Evolutionary conservation across 2,329 filamentous ascomycete genomes (phyloP).

Genomic region (Cladophialophora immunda): DNA sequence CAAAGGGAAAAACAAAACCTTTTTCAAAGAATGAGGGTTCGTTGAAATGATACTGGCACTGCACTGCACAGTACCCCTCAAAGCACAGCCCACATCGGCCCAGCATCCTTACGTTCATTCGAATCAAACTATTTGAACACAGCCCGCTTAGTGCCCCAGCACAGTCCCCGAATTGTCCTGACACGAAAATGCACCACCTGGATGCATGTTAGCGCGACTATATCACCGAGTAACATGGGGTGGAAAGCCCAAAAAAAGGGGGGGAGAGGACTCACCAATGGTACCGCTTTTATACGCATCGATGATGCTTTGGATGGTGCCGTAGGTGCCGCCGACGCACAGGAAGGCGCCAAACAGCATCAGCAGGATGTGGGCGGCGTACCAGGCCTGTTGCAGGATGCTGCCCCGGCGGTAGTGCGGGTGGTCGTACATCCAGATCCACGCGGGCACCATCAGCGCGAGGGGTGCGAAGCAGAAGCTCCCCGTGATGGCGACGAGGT

Average conservation of each 20-base stretch:
- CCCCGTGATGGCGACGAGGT: conserved; percentile 59
- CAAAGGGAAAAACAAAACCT: neutral
- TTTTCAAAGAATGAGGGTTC: neutral
- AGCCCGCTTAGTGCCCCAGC: neutral
- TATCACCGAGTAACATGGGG: neutral
- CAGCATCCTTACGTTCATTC: neutral
- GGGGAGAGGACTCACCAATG: conserved; percentile 36
- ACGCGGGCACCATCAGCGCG: conserved; percentile 58
- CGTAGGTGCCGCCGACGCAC: conserved; percentile 58
- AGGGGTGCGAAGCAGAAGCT: conserved; percentile 62
- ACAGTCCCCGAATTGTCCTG: conserved; percentile 39
- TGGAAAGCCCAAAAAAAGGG: conserved; percentile 3
- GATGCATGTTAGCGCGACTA: conserved; percentile 10
- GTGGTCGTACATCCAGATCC: conserved; percentile 63
- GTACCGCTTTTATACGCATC: conserved; percentile 39
- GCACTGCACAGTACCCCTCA: conserved; percentile 1
- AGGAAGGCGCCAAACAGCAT: conserved; percentile 57
- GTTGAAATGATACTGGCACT: neutral
- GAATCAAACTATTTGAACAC: neutral
- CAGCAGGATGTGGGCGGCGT: conserved; percentile 52
- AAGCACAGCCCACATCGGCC: neutral
- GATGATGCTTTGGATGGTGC: conserved; percentile 40
- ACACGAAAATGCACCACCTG: conserved; percentile 43
- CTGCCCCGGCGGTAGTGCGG: conserved; percentile 51
- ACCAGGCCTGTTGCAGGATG: conserved; percentile 47